Percentiles rank a stretch among this genome's conserved stretches.
phyloP scores from a whole-genome alignment of 2,329 filamentous ascomycete species.

The Fusarium sublunatum region DNA sequence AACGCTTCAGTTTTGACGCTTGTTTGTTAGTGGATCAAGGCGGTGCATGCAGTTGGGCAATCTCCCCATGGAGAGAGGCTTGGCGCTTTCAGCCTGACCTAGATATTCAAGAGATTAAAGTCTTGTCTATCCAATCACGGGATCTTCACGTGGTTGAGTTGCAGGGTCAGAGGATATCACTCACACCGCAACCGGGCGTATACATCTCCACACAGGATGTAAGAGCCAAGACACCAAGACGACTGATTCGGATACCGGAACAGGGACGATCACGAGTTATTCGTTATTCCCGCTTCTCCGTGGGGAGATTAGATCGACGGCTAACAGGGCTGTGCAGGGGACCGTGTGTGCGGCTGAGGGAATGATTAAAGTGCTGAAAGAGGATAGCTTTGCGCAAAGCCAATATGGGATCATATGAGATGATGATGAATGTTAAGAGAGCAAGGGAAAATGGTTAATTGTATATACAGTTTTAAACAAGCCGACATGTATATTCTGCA shows the following conservation, averaged over 20 bases:
- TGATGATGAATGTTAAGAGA: neutral
- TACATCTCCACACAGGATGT: constrained; percentile 9
- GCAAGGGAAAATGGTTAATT: neutral
- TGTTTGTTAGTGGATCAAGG: too few relatives aligned
- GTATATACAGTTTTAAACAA: neutral
- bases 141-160: neutral
- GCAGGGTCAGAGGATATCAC: neutral
- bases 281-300: constrained; percentile 5
- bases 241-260: constrained; percentile 33
- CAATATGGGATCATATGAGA: neutral
- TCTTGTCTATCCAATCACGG: constrained; percentile 4
- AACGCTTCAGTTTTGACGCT: too few relatives aligned
- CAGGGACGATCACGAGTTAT: constrained; percentile 1
- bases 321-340: constrained; percentile 22
- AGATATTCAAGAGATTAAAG: too few relatives aligned
- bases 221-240: constrained; percentile 13
- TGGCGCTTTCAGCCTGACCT: too few relatives aligned
- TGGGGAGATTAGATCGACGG: neutral
- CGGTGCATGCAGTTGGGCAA: too few relatives aligned
- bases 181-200: constrained; percentile 25
- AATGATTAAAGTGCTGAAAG: too few relatives aligned
- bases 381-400: neutral
- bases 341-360: constrained; percentile 5
- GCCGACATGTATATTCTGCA: too few relatives aligned
- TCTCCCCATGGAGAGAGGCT: too few relatives aligned